These are phyloP conservation scores for Epichloe gansuensis DNA, from an alignment of 2,329 filamentous ascomycete species.

Conservation along the genomic window DNA sequence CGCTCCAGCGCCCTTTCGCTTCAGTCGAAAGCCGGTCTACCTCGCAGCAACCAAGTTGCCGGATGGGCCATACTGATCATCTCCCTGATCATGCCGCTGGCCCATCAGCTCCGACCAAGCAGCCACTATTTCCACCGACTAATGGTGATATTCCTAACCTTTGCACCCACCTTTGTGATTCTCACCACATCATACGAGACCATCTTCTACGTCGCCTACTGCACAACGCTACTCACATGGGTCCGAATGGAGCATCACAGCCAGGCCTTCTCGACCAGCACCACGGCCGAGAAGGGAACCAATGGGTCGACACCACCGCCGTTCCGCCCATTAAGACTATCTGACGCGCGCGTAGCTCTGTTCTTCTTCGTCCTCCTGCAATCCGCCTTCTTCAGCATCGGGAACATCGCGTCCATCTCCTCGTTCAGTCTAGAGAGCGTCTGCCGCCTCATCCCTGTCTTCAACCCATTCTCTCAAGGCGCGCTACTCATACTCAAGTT, in stretches of 20 bases:
- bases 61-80: slow-evolving; percentile 67
- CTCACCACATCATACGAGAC: slow-evolving; percentile 96
- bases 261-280: neutral
- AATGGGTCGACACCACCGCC: slow-evolving; percentile 12
- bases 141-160: slow-evolving; percentile 80
- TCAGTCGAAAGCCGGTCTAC: slow-evolving; percentile 73
- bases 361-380: slow-evolving; percentile 95
- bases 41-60: slow-evolving; percentile 73
- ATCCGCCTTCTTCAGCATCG: slow-evolving; percentile 92
- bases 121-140: slow-evolving; percentile 83
- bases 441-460: slow-evolving; percentile 73
- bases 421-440: slow-evolving; percentile 91
- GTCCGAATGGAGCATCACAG: slow-evolving; percentile 35
- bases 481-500: slow-evolving; percentile 80
- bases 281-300: slow-evolving; percentile 2
- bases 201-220: slow-evolving; percentile 88
- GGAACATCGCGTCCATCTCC: slow-evolving; percentile 87
- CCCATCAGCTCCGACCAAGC: slow-evolving; percentile 70
- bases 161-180: slow-evolving; percentile 87
- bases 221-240: slow-evolving; percentile 71
- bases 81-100: slow-evolving; percentile 66
- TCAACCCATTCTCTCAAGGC: slow-evolving; percentile 85
- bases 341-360: slow-evolving; percentile 77
- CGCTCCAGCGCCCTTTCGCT: slow-evolving; percentile 73
- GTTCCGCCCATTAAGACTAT: slow-evolving; percentile 55